A percentile compares a stretch with the other conserved stretches of the same genome.
Evolutionary conservation across 1,284 basidiomycete genomes (phyloP).

Genomic region (Microbotryum intermedium): DNA sequence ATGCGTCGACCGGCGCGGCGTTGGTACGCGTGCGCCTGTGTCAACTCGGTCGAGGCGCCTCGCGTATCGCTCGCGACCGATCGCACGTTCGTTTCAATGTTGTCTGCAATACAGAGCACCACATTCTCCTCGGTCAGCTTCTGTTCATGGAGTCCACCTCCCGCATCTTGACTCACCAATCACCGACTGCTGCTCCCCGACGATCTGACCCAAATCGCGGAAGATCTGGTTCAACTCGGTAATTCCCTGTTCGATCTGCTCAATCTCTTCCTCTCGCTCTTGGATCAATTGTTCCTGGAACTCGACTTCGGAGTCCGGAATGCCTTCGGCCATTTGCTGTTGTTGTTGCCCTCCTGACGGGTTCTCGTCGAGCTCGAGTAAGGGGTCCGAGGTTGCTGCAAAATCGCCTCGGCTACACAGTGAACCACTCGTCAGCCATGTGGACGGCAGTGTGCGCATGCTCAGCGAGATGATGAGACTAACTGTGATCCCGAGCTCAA

Average conservation of each 20-base stretch:
- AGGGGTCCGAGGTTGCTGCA: too few relatives aligned
- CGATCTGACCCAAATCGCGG: slow-evolving; percentile 87
- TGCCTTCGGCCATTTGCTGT: slow-evolving; percentile 16
- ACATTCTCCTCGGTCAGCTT: not conserved
- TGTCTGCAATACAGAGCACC: slow-evolving; percentile 58
- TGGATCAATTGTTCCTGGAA: slow-evolving; percentile 94
- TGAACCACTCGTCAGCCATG: too few relatives aligned
- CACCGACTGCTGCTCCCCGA: slow-evolving; percentile 90
- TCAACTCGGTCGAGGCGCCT: slow-evolving; percentile 77
- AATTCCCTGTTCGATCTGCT: slow-evolving; percentile 94
- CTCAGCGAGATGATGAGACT: not conserved
- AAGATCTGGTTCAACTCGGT: slow-evolving; percentile 97
- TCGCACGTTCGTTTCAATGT: slow-evolving; percentile 90
- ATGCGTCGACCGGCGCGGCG: slow-evolving; percentile 83
- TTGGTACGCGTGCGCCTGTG: slow-evolving; percentile 87
- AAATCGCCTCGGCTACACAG: too few relatives aligned
- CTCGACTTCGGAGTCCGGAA: slow-evolving; percentile 73
- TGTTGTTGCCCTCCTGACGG: slow-evolving; percentile 15
- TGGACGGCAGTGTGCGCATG: too few relatives aligned
- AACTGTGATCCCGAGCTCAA: not conserved
- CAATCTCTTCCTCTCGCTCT: slow-evolving; percentile 89
- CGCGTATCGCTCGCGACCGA: slow-evolving; percentile 75
- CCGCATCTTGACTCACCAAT: slow-evolving; percentile 55
- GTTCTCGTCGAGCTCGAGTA: too few relatives aligned
- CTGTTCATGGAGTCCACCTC: not conserved